Evolutionary conservation across 805 yeast genomes (phyloP).

Genomic region (Metschnikowia anglica): DNA sequence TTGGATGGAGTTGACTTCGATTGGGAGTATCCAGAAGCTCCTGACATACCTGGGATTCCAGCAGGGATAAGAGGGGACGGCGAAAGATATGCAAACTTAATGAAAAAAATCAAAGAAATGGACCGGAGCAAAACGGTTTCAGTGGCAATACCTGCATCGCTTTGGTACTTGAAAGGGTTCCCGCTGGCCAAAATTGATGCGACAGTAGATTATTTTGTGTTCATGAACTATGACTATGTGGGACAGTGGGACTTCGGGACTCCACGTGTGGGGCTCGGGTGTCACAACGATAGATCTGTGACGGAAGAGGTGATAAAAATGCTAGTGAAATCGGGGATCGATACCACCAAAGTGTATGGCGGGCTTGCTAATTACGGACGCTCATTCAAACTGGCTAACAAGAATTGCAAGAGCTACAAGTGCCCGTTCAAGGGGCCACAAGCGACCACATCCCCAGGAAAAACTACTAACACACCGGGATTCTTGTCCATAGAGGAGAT

Average conservation of each 20-base stretch:
- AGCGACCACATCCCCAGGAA: neutral
- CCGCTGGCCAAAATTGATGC: neutral
- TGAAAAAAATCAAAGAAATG: neutral
- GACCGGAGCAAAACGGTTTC: neutral
- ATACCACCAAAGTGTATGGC: conserved; percentile 2
- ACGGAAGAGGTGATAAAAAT: neutral
- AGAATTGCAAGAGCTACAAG: neutral
- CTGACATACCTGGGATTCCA: neutral
- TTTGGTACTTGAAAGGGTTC: conserved; percentile 1
- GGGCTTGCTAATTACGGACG: conserved; percentile 2
- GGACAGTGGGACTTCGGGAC: conserved; percentile 1
- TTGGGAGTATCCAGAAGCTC: conserved; percentile 3
- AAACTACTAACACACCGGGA: conserved; percentile 1
- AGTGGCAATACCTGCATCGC: conserved; percentile 2
- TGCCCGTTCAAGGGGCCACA: neutral
- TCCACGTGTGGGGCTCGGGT: neutral
- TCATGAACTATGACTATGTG: conserved; percentile 1
- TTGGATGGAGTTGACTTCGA: conserved; percentile 1
- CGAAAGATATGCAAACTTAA: neutral
- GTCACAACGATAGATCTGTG: conserved; percentile 1
- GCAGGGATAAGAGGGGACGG: conserved; percentile 1
- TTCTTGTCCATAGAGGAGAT: conserved; percentile 1
- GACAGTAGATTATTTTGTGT: neutral
- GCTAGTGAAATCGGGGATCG: neutral
- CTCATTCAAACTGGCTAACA: neutral